Evolutionary conservation across 495 filamentous ascomycete species (phyloP).

Genomic region (Aspergillus baeticus): DNA sequence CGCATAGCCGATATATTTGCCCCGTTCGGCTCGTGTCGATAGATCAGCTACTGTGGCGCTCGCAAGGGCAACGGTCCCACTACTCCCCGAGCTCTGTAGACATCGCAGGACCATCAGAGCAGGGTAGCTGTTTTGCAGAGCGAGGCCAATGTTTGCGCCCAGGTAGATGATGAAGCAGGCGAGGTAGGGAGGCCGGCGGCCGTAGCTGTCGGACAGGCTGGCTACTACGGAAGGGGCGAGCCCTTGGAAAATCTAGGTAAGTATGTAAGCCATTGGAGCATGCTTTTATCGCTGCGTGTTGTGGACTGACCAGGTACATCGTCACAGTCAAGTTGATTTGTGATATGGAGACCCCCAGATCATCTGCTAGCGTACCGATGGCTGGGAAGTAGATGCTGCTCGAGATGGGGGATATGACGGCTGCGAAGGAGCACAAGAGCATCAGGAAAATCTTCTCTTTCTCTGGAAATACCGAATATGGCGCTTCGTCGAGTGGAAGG

Average conservation of each 20-base stretch:
- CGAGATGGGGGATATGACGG: not conserved
- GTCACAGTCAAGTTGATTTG: not conserved
- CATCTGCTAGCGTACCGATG: not conserved
- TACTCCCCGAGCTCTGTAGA: conserved; percentile 49
- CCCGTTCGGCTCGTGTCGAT: conserved; percentile 41
- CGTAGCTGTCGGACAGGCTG: conserved; percentile 45
- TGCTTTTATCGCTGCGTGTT: too few species aligned
- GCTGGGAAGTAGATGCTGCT: not conserved
- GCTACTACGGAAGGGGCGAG: conserved; percentile 48
- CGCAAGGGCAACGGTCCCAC: conserved; percentile 40
- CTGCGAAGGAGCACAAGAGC: not conserved
- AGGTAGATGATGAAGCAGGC: conserved; percentile 44
- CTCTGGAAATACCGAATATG: too few species aligned
- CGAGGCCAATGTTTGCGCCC: conserved; percentile 48
- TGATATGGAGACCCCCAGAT: not conserved
- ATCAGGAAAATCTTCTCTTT: not conserved
- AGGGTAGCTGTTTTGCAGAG: conserved; percentile 40
- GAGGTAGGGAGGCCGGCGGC: conserved; percentile 47
- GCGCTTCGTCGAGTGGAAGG: too few species aligned
- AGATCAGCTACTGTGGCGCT: conserved; percentile 44
- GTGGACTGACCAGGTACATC: too few species aligned
- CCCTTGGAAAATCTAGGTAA: conserved; percentile 49
- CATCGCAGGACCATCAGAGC: conserved; percentile 50
- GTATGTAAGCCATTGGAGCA: too few species aligned
- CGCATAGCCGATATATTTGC: conserved; percentile 42